Evolutionary conservation across 148 eudicot species (phyloP), one percentile per base, ranked within the genome.

Genomic region (Vaccinium macrocarpon): DNA sequence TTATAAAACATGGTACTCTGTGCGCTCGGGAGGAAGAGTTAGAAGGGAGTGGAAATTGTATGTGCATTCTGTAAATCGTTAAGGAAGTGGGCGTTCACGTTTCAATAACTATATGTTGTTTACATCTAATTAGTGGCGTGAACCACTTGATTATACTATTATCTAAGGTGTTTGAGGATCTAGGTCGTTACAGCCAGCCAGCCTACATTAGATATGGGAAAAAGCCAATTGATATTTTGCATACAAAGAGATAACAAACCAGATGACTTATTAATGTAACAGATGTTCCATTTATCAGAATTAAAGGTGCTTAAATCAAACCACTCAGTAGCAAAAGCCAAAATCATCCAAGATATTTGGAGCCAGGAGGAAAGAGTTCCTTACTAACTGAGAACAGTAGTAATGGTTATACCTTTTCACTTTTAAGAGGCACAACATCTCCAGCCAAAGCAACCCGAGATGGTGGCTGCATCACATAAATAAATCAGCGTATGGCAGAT

Each of bases 401-500:
- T 19, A 53, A 68, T 64, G 81, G 8, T n/a, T 12, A 81, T 91
- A 96, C 99, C 99, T 94, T 96, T 78, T 86, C 90, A 72, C 90
- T 93, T 71, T 72, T 62, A 61, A 96, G 89, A 76, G 87, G 91
- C 25, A 89, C 84, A 82, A 92, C 85, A 84, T 93, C 99, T 57
- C 99, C 98, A 38, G 85, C 84, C 84, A 96, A 83, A 87, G 98
- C 98, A 86, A 96, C 85, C 86, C 98, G 93, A 78, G 91, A 83
- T 71, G 98, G 98, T 84, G 86, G 85, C 99, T 94, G 93, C 87
- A 88, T 80, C 51, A 83, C 68, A 79, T 51, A 49, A 84, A 52
- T 16, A n/a, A 13, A 82, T 57, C 27, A 64, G 57, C 21, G 75
- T 70, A 25, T 79, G 48, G 15, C 53, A 49, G 35, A 86, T 77